Evolutionary conservation across 108 stramenopile genomes (phyloP), one percentile per base, ranked within the genome.

Genomic region (Nitzschia putrida): DNA sequence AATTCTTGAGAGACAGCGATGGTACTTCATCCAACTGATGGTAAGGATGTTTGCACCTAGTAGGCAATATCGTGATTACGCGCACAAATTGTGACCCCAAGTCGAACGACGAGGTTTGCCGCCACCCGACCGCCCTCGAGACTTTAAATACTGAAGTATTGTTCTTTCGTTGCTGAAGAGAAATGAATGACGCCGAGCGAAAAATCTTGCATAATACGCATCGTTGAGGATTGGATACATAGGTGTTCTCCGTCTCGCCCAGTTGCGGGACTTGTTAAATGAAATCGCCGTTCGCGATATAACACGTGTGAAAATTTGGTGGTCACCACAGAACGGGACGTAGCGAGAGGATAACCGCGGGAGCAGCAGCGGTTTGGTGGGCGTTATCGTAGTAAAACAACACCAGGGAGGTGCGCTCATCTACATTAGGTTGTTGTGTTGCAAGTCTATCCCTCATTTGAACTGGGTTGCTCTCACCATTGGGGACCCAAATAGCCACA

Each of bases 301-400:
- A 49, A 49, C 47, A 18, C 47, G 47, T 16, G 47, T 49, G 47
- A 49, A 49, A 49, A 49, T 49, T 49, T 49, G n/a, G 14, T 49
- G 14, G 47, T 6, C n/a, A 49, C 4, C 47, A 49, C 47, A 18
- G 47, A 5, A 34, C 29, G 29, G 29, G 29, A 34, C 29, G 29
- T 34, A 34, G 29, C 29, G 29, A 16, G 18, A 2, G 25, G 25
- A 59, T 59, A 59, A 59, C 58, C 58, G 58, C 38, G 58, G 24
- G 58, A 38, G 58, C 58, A 26, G 58, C 38, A 59, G 58, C 58
- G 58, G 58, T 59, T 59, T 59, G 34, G 39, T 38, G 29, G 58
- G 58, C 58, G 58, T 59, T 59, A 59, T 49, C 14, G 47, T 49
- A 18, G 47, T 16, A 49, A 18, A 18, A 49, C 47, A 49, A 16